Base-by-base conservation (phyloP, 305 asterid species). In the Andrographis paniculata region DNA sequence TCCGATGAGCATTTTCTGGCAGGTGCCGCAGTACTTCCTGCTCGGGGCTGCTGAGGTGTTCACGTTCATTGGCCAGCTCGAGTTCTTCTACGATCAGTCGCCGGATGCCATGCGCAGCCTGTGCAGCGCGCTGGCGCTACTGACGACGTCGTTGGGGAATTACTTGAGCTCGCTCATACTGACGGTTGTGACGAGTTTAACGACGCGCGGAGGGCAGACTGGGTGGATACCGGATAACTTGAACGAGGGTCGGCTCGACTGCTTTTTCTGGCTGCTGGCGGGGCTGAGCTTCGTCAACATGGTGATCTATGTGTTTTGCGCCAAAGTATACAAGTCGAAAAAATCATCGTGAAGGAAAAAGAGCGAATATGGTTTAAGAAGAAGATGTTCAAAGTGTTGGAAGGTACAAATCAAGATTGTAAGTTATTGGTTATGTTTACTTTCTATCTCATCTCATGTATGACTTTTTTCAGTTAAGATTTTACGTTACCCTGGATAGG, bases 151-250 rank as follows among this genome's bases (percentile, higher is more conserved):
- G 0, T 65, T 89, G 66, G 98, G 96, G 0, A 82, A 80, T 63
- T 89, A 89, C 63, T 41, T 86, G 72, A 86, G 95, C 78, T 67
- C 96, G 6, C 75, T 89, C 30, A 80, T 89, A n/a, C 60, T 89
- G 61, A 89, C 92, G 0, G 64, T 86, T 0, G 95, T 86, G 33
- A 79, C 94, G 5, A 51, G 69, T 23, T 36, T 85, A 28, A 78
- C 95, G 1, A 82, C 98, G 0, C 63, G 41, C 6, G 94, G 92
- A 22, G 98, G 94, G 16, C 60, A 66, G 18, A 54, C 66, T 0
- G 96, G 96, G 57, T 89, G 98, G 96, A 82, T 89, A 50, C 92
- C 98, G 17, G 87, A 86, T 64, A 89, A 86, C 70, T 61, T 89
- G 72, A 89, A 89, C 42, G 30, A 70, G 59, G 95, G 95, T 8